Percentiles rank a stretch among this genome's conserved stretches.
Evolutionary conservation across 2,329 filamentous ascomycete genomes (phyloP).

Genomic region (Diatrype stigma): DNA sequence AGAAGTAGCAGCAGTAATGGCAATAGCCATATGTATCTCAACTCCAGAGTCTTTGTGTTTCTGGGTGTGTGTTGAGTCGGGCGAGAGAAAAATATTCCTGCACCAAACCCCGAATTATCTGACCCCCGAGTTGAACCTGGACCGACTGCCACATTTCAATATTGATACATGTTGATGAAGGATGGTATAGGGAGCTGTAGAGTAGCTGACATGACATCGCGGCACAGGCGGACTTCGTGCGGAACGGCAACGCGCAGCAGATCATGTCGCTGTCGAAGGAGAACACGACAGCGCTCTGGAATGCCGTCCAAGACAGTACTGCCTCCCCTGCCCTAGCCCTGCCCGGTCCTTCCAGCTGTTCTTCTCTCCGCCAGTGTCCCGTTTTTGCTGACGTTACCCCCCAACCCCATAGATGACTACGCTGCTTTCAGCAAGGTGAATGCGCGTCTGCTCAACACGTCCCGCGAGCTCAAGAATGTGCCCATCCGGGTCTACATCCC

Average conservation of each 20-base stretch:
- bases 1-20: not conserved
- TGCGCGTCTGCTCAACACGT: slow-evolving; percentile 69
- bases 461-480: slow-evolving; percentile 73
- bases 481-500: slow-evolving; percentile 84
- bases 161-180: too few relatives aligned
- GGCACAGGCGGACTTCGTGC: slow-evolving; percentile 70
- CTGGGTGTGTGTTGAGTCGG: not conserved
- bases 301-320: slow-evolving; percentile 67
- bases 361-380: too few relatives aligned
- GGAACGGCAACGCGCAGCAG: slow-evolving; percentile 82
- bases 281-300: slow-evolving; percentile 79
- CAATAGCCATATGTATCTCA: not conserved
- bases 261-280: slow-evolving; percentile 87
- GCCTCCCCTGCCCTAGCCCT: slow-evolving; percentile 20
- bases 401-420: slow-evolving; percentile 73
- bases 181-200: too few relatives aligned
- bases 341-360: not conserved
- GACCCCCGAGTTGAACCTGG: too few relatives aligned
- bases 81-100: too few relatives aligned
- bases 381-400: slow-evolving; percentile 1
- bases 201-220: not conserved
- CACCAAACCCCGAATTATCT: too few relatives aligned
- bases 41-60: not conserved
- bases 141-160: too few relatives aligned
- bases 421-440: slow-evolving; percentile 69